Evolutionary conservation across 1,139 yeast genomes (phyloP), one percentile per base, ranked within the genome.

Genomic region (Candida neerlandica): DNA sequence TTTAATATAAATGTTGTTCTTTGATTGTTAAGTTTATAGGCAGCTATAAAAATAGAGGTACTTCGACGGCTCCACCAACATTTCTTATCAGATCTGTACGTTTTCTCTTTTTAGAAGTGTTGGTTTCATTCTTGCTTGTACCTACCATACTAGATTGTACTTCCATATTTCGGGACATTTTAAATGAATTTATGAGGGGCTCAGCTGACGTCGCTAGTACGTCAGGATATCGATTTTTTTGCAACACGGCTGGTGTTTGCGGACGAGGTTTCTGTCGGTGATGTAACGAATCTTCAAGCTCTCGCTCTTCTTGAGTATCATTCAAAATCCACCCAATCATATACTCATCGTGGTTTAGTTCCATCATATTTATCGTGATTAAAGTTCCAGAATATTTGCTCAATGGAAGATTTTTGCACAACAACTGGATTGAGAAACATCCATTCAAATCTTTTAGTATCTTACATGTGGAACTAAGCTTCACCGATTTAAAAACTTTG

Each of bases 281-380:
- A 16, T 32, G 33, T 14, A 41, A 41, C 3, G 39, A n/a, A 7
- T 41, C 23, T 32, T 41, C 29, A 18, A 41, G 38, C 15, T 41
- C 38, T 19, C 19, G 44, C 15, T 52, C 48, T 19, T 48, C 51
- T n/a, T 43, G 41, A 5, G 47, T 53, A 34, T 56, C 60, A 19
- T 58, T 50, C 19, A 51, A 37, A 4, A 53, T 53, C 46, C 47
- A 43, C 10, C 50, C 45, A n/a, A 49, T 27, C 55, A 52, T 45
- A 38, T 53, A 55, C 41, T 59, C 62, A 37, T 54, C 56, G 18
- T 52, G 50, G 37, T 40, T 51, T 16, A 59, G 35, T 58, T 85
- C 90, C 48, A 85, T 62, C 65, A 86, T 75, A 51, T 81, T 77
- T 55, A 84, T 80, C 30, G 86, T 86, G 6, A 86, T 77, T 32